Base-by-base conservation (phyloP, 441 rosid species). In the Syzygium syzygioides region DNA sequence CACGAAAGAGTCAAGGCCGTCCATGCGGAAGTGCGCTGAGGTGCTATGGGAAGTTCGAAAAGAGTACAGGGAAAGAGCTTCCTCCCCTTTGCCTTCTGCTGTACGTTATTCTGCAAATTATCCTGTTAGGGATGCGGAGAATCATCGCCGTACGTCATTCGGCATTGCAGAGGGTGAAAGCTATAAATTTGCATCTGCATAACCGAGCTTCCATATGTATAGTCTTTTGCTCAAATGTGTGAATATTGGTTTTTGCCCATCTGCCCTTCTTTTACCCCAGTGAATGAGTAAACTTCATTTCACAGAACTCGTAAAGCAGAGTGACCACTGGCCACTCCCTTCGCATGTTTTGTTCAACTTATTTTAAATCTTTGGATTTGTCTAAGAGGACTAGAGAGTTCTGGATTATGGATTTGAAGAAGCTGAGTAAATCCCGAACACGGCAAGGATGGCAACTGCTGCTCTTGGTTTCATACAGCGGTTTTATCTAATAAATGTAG, bases 21-120 rank as follows among this genome's bases (percentile, higher is more conserved):
- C 94, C 89, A 98, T 98, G 99, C 95, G 94, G 91, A 92, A 57
- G 56, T 94, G 98, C 79, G 98, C 88, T 2, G 98, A 98, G 89
- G 93, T 91, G 34, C 90, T 98, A 50, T 98, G 99, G 99, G 93
- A 86, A 76, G 92, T 94, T 41, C 92, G 99, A 59, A 96, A 91
- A 91, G 94, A 93, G 41, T 90, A 92, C 57, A 93, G 92, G 89
- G 96, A 95, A 86, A 91, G 76, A 28, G 55, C 89, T 71, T 17
- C 89, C 14, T 71, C 96, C 15, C 34, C 94, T 48, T 14, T 85
- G 53, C 60, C 93, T 19, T 91, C 94, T 28, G 60, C 93, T 87
- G 91, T 95, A 90, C 93, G 76, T 86, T 92, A 87, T 64, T 95
- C 96, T 37, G 94, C 94, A 53, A 68, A 90, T 86, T 93, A 88